A percentile compares a stretch with the other conserved stretches of the same genome.
Conservation (phyloP, 176 grass and related monocot species). For the Oryza glumipatula region DNA sequence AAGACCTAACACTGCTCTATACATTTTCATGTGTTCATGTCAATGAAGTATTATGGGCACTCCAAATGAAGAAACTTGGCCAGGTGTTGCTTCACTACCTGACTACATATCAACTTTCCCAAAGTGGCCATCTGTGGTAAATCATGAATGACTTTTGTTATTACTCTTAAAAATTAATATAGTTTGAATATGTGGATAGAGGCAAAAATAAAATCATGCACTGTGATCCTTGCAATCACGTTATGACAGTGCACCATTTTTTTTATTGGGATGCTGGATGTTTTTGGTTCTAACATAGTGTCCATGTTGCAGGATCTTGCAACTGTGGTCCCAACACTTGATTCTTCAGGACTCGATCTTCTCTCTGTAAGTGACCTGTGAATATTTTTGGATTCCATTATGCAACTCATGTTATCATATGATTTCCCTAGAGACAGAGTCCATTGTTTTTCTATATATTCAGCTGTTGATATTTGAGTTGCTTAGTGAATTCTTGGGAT, state of each 20-base stretch:
- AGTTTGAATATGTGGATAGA: not conserved
- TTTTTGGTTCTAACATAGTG: conserved; percentile 30
- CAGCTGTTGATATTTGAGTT: not conserved
- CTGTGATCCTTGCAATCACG: not conserved
- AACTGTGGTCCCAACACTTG: conserved; percentile 62
- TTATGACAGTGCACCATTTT: not conserved
- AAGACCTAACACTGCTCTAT: conserved; percentile 5
- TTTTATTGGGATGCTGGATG: not conserved
- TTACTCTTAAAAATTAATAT: not conserved
- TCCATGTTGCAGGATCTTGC: conserved; percentile 66
- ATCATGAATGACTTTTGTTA: not conserved
- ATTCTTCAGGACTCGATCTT: conserved; percentile 77
- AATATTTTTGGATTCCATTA: conserved; percentile 5
- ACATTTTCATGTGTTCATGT: conserved; percentile 16
- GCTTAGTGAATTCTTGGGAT: not conserved
- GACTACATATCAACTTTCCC: conserved; percentile 92
- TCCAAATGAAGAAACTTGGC: conserved; percentile 84
- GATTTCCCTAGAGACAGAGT: not conserved
- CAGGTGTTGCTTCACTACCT: conserved; percentile 79
- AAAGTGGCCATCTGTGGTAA: conserved; percentile 73
- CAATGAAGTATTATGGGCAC: conserved; percentile 74
- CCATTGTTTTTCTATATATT: not conserved
- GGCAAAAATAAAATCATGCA: not conserved
- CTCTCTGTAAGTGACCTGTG: conserved; percentile 60
- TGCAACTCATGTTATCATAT: conserved; percentile 2